A percentile compares a stretch with the other conserved stretches of the same genome.
phyloP scores from a whole-genome alignment of 2,329 filamentous ascomycete genomes.

The Fusarium nisikadoi region DNA sequence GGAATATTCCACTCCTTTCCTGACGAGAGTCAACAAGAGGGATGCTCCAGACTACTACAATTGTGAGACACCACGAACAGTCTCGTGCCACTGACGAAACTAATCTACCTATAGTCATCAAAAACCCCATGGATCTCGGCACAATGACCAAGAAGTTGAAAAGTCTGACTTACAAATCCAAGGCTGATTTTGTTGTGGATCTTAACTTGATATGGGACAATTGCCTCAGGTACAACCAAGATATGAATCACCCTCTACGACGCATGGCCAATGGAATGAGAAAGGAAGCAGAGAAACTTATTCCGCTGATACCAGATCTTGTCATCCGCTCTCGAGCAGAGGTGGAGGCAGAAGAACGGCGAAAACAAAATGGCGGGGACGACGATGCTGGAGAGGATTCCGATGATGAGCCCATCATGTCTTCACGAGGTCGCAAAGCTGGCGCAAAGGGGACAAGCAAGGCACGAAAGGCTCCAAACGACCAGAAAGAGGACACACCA shows the following conservation, averaged over 20 bases:
- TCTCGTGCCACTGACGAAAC: constrained; percentile 1
- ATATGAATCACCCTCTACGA: constrained; percentile 84
- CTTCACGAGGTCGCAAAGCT: constrained; percentile 90
- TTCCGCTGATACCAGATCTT: constrained; percentile 93
- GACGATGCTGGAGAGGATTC: constrained; percentile 89
- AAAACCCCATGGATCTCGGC: constrained; percentile 96
- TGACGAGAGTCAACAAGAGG: constrained; percentile 94
- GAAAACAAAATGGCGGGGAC: constrained; percentile 86
- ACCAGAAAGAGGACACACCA: constrained; percentile 83
- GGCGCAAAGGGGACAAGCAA: constrained; percentile 80
- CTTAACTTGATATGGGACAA: constrained; percentile 97
- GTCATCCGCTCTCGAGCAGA: constrained; percentile 90
- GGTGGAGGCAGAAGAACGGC: constrained; percentile 87
- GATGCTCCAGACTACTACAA: constrained; percentile 96
- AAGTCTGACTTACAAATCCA: constrained; percentile 81
- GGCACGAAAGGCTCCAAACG: constrained; percentile 77
- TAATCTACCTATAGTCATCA: constrained; percentile 73
- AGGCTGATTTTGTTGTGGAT: constrained; percentile 93
- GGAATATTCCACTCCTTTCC: constrained; percentile 95
- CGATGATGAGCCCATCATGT: constrained; percentile 98
- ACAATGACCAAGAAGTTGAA: constrained; percentile 99
- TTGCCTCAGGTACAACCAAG: constrained; percentile 94
- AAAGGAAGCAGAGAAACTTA: constrained; percentile 96
- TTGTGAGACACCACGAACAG: constrained; percentile 66
- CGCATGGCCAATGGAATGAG: constrained; percentile 97